A percentile compares a stretch with the other conserved stretches of the same genome.
Evolutionary conservation across 2,329 filamentous ascomycete species (phyloP).

Genomic region (Talaromyces atroroseus): DNA sequence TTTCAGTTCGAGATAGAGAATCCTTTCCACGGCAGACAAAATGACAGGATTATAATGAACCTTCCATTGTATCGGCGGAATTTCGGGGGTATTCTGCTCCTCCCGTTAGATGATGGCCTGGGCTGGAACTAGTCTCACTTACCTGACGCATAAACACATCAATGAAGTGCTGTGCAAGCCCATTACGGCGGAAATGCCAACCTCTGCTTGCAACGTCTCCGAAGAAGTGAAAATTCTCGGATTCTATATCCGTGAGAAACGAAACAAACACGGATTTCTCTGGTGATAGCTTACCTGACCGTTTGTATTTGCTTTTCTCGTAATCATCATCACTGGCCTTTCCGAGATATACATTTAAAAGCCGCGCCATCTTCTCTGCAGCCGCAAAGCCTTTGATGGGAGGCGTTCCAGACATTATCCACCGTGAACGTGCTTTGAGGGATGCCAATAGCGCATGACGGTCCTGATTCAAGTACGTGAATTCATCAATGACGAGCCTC

Average conservation of each 20-base stretch:
- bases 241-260: conserved; percentile 29
- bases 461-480: conserved; percentile 50
- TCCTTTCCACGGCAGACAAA: conserved; percentile 45
- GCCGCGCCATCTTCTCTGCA: conserved; percentile 53
- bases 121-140: not conserved
- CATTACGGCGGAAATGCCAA: conserved; percentile 49
- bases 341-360: conserved; percentile 53
- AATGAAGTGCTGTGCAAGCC: conserved; percentile 52
- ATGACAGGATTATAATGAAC: conserved; percentile 42
- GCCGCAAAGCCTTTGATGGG: conserved; percentile 53
- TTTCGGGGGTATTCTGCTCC: conserved; percentile 36
- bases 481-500: conserved; percentile 60
- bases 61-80: conserved; percentile 41
- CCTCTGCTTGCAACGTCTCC: conserved; percentile 44
- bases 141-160: conserved; percentile 46
- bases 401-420: conserved; percentile 61
- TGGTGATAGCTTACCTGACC: conserved; percentile 29
- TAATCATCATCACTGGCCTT: conserved; percentile 44
- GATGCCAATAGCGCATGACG: conserved; percentile 40
- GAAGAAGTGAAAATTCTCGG: conserved; percentile 54
- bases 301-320: conserved; percentile 37
- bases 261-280: not conserved
- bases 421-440: conserved; percentile 49
- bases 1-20: conserved; percentile 52
- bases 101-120: not conserved